Evolutionary conservation across 805 yeast genomes (phyloP), one percentile per base, ranked within the genome.

Genomic region (Candida piceae): DNA sequence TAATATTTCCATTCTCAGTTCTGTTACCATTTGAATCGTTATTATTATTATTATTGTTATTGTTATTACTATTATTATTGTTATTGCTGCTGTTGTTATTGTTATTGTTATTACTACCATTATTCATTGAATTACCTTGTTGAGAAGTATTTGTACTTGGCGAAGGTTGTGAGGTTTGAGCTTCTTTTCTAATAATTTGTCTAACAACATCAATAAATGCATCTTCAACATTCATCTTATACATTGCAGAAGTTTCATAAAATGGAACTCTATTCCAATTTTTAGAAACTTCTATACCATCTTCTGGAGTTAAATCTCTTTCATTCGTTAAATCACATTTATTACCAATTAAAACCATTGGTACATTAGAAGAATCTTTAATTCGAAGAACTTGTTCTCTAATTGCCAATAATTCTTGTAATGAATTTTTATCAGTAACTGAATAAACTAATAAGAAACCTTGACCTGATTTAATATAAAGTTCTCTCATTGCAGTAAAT

Each of bases 401-500:
- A 36, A 89, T 71, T 13, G 84, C 84, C 51, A 81, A 62, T 44
- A 90, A 66, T 60, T 88, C 96, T 44, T 80, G 72, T 42, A 89
- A 65, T 4, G 96, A 75, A 55, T 70, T 72, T 36, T 71, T 74
- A 53, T 75, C 81, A 5, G 78, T 72, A 11, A 75, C 81, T 1
- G 80, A 74, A 46, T 75, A 75, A 16, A 75, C 81, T 39, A 75
- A 59, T 35, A 75, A 55, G 44, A 75, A 75, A 4, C 81, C 97
- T 53, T 83, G 84, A 9, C 97, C 96, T 32, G 87, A 80, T 49
- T 86, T 85, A 54, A 84, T 84, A 56, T 84, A 84, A 33, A 84
- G 61, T 55, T 89, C 96, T 46, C 97, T 67, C 96, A 90, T 87
- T 8, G 96, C 96, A 0, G 95, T 85, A 66, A 87, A 90, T 63